Evolutionary conservation across 345 rosid genomes (phyloP).

Genomic region (Moringa oleifera): DNA sequence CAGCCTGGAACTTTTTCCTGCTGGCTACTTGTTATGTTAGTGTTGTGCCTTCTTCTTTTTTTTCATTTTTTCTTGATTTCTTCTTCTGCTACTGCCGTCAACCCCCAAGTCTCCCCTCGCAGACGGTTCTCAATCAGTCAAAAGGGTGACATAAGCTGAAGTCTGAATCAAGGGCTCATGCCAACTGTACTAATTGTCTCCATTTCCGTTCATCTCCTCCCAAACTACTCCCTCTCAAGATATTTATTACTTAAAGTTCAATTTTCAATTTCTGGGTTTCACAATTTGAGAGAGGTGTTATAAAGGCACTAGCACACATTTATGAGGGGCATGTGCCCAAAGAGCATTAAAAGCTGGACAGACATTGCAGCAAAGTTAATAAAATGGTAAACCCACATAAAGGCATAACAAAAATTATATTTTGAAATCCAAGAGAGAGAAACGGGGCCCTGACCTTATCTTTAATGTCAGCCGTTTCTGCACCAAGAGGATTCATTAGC

Average conservation of each 20-base stretch:
- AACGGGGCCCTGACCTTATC: slow-evolving; percentile 8
- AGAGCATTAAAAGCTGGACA: slow-evolving; percentile 27
- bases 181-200: slow-evolving; percentile 23
- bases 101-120: background rate
- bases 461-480: background rate
- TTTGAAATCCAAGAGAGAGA: slow-evolving; percentile 10
- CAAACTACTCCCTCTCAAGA: slow-evolving; percentile 24
- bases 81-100: background rate
- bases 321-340: slow-evolving; percentile 42
- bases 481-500: too few species aligned
- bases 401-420: background rate
- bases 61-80: background rate
- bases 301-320: slow-evolving; percentile 17
- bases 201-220: slow-evolving; percentile 25
- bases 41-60: too few species aligned
- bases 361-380: slow-evolving; percentile 20
- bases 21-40: too few species aligned
- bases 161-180: slow-evolving; percentile 32
- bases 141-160: slow-evolving; percentile 12
- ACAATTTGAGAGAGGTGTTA: slow-evolving; percentile 8
- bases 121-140: background rate
- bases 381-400: slow-evolving; percentile 5
- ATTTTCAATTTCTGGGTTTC: slow-evolving; percentile 22
- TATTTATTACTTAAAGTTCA: slow-evolving; percentile 23
- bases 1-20: too few species aligned